phyloP scores from a whole-genome alignment of 805 yeast genomes.

The Lipomyces sp. region DNA sequence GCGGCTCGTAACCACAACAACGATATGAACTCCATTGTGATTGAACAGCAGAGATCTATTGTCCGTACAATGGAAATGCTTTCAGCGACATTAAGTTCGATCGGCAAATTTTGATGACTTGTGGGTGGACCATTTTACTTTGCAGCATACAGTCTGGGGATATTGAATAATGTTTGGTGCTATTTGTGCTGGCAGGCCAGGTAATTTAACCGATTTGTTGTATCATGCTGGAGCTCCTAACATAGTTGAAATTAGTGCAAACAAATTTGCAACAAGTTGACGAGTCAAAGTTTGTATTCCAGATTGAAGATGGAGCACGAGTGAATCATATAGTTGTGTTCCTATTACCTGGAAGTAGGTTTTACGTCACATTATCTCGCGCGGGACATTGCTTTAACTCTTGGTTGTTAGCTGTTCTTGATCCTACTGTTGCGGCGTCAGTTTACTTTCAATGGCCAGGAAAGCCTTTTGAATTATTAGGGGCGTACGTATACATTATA shows the following conservation, averaged over 20 bases:
- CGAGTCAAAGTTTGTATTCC: constrained; percentile 65
- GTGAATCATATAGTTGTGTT: constrained; percentile 83
- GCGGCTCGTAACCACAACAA: constrained; percentile 27
- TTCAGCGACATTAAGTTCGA: not conserved
- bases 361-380: constrained; percentile 34
- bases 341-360: constrained; percentile 76
- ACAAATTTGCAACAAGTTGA: constrained; percentile 63
- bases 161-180: constrained; percentile 65
- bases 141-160: not conserved
- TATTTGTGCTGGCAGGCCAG: constrained; percentile 74
- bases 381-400: not conserved
- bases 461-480: constrained; percentile 49
- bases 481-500: constrained; percentile 47
- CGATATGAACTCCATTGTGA: not conserved
- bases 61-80: too few species aligned
- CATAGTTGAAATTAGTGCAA: constrained; percentile 39
- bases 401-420: constrained; percentile 47
- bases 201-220: constrained; percentile 34
- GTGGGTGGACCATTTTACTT: constrained; percentile 10
- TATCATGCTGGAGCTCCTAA: not conserved
- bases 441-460: constrained; percentile 85
- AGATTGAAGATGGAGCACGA: constrained; percentile 64
- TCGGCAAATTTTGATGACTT: not conserved
- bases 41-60: too few species aligned
- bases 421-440: constrained; percentile 75